Evolutionary conservation across 225 moss, liverwort and hornwort genomes (phyloP).

Genomic region (Polytrichum formosum): DNA sequence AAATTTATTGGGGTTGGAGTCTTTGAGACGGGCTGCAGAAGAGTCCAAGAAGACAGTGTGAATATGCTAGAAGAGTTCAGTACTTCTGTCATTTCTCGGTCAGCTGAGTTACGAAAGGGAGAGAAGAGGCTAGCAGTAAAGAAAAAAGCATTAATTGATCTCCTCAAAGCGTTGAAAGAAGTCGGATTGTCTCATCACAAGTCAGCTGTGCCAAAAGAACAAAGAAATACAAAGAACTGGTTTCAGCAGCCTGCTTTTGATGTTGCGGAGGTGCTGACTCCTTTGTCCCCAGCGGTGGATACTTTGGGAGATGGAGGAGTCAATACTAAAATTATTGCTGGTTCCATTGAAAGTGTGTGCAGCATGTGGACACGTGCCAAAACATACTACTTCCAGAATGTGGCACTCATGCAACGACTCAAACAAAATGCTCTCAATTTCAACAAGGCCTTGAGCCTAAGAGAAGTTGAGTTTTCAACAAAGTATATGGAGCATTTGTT

Average conservation of each 20-base stretch:
- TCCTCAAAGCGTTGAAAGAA: constrained; percentile 62
- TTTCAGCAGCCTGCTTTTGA: constrained; percentile 72
- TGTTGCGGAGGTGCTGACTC: constrained; percentile 38
- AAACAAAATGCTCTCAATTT: constrained; percentile 61
- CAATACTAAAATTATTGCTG: constrained; percentile 18
- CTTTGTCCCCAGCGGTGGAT: constrained; percentile 14
- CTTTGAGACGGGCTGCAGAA: constrained; percentile 52
- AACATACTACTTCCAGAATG: constrained; percentile 81
- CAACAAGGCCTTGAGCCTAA: constrained; percentile 80
- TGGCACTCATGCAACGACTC: constrained; percentile 81
- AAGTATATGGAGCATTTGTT: constrained; percentile 77
- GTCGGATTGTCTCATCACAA: constrained; percentile 79
- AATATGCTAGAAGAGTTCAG: constrained; percentile 59
- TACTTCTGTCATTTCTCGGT: constrained; percentile 66
- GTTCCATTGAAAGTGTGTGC: constrained; percentile 36
- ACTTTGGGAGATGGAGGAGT: constrained; percentile 25
- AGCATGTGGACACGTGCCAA: constrained; percentile 72
- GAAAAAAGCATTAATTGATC: constrained; percentile 87
- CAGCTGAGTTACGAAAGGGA: constrained; percentile 75
- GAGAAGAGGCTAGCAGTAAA: constrained; percentile 75
- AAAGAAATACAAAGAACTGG: constrained; percentile 64
- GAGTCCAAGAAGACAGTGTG: constrained; percentile 33
- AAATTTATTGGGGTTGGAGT: constrained; percentile 48
- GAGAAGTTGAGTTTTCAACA: constrained; percentile 73
- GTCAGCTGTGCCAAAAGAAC: constrained; percentile 81